phyloP scores from a whole-genome alignment of 1,284 basidiomycete species.

The Sanghuangporus weigelae region DNA sequence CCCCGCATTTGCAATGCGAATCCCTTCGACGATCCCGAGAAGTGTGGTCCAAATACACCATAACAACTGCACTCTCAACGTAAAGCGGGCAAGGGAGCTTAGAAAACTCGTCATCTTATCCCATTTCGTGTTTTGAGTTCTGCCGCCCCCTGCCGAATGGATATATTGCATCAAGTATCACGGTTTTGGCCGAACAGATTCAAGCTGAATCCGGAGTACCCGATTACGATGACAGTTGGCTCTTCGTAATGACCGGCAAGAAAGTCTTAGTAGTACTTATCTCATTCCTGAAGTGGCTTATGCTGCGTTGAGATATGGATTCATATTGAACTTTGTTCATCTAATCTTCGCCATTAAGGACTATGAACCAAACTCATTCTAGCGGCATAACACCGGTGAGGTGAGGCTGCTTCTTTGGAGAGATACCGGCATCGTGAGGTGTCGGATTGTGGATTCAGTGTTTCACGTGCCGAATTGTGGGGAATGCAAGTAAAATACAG shows the following conservation, averaged over 20 bases:
- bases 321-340: background rate
- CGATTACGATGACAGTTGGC: background rate
- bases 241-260: background rate
- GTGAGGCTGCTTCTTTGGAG: background rate
- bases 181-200: background rate
- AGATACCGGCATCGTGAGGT: background rate
- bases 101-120: background rate
- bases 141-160: background rate
- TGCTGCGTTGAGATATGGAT: background rate
- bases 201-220: background rate
- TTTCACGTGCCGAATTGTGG: background rate
- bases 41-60: background rate
- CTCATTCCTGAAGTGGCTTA: background rate
- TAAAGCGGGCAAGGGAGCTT: background rate
- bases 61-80: no score
- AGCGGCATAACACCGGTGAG: background rate
- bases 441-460: background rate
- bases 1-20: background rate
- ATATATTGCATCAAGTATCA: background rate
- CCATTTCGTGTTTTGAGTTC: background rate
- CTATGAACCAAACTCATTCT: background rate
- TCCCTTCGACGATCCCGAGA: background rate
- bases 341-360: background rate
- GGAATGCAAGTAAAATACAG: background rate
- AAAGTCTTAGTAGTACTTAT: slow-evolving; percentile 1